Conservation (phyloP, 2,329 filamentous ascomycete species). For the Eutypa lata region DNA sequence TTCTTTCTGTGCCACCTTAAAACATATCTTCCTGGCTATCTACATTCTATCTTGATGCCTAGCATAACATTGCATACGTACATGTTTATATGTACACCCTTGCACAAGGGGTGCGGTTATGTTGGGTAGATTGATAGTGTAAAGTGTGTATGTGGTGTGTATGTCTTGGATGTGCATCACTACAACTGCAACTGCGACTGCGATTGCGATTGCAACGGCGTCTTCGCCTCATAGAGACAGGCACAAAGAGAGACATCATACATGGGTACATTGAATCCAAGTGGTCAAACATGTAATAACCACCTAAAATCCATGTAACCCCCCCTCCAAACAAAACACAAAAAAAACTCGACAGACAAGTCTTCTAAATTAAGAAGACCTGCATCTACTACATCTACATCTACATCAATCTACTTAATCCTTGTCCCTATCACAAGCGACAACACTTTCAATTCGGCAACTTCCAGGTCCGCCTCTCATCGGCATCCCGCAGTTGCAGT, state of each 20-base stretch:
- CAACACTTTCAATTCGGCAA: too few species aligned
- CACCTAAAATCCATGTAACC: slow-evolving; percentile 10
- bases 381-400: background rate
- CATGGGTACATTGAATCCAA: slow-evolving; percentile 17
- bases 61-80: background rate
- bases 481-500: slow-evolving; percentile 19
- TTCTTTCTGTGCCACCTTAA: background rate
- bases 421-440: too few species aligned
- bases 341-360: slow-evolving; percentile 13
- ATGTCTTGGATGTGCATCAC: background rate
- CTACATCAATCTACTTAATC: background rate
- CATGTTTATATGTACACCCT: background rate
- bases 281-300: slow-evolving; percentile 27
- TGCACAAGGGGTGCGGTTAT: background rate
- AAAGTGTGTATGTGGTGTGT: too few species aligned
- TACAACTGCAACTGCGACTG: background rate
- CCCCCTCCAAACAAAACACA: too few species aligned
- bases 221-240: slow-evolving; percentile 1
- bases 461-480: slow-evolving; percentile 5
- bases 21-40: background rate
- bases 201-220: slow-evolving; percentile 2
- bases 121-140: background rate
- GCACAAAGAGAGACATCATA: background rate
- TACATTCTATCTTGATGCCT: background rate
- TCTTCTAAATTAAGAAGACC: background rate